Evolutionary conservation across 441 rosid genomes (phyloP).

Genomic region (Bruguiera hainesii): DNA sequence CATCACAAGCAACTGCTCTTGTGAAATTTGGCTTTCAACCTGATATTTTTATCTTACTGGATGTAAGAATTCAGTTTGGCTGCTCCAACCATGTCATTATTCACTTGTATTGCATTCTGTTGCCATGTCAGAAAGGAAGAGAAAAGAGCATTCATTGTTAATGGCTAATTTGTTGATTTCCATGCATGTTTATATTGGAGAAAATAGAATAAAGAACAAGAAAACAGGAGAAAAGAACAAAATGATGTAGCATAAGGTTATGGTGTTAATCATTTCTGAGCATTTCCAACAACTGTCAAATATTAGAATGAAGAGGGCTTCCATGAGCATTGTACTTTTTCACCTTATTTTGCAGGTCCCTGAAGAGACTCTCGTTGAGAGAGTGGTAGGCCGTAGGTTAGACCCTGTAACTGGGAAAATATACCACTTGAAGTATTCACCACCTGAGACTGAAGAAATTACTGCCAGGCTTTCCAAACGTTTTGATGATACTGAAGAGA

Average conservation of each 20-base stretch:
- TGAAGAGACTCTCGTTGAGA: constrained; percentile 83
- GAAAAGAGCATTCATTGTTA: background rate
- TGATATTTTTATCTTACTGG: constrained; percentile 76
- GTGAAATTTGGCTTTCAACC: constrained; percentile 62
- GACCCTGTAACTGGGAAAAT: constrained; percentile 95
- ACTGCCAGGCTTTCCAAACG: constrained; percentile 84
- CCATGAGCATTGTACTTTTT: too few species aligned
- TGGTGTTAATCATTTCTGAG: background rate
- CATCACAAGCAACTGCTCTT: constrained; percentile 82
- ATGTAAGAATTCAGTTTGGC: constrained; percentile 41
- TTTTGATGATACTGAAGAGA: constrained; percentile 94
- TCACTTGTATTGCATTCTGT: background rate
- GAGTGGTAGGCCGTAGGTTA: constrained; percentile 89
- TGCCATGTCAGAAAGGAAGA: too few species aligned
- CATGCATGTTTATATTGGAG: background rate
- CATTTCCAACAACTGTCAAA: too few species aligned
- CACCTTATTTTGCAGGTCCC: constrained; percentile 44
- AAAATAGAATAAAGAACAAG: background rate
- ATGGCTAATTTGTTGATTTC: background rate
- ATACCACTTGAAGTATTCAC: constrained; percentile 87
- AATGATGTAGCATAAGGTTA: background rate
- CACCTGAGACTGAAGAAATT: constrained; percentile 85
- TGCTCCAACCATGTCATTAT: background rate
- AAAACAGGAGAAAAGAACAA: background rate
- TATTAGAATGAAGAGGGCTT: too few species aligned